phyloP scores from a whole-genome alignment of 208 protist species.

The Herpetomonas tarakana region DNA sequence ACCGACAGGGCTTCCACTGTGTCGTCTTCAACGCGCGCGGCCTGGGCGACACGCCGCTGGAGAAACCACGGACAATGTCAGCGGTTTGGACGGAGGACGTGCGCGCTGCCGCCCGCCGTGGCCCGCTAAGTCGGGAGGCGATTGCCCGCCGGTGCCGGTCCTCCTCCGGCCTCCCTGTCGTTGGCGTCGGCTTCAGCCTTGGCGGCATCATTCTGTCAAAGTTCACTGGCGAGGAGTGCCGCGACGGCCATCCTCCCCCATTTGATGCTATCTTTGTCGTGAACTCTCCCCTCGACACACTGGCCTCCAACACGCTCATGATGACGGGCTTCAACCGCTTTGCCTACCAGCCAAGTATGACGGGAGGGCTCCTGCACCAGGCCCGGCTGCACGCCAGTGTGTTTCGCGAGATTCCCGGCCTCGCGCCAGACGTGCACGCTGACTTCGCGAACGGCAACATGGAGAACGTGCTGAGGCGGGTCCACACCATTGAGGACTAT shows the following conservation, averaged over 20 bases:
- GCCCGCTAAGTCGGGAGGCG: constrained; percentile 19
- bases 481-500: constrained; percentile 53
- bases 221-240: constrained; percentile 52
- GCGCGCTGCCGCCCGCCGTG: constrained; percentile 24
- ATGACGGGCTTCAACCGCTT: constrained; percentile 7
- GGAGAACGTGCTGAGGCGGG: constrained; percentile 24
- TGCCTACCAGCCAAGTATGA: constrained; percentile 63
- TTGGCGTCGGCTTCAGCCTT: constrained; percentile 69
- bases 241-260: constrained; percentile 3
- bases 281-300: constrained; percentile 55
- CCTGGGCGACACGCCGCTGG: constrained; percentile 66
- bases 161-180: constrained; percentile 16
- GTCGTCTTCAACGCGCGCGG: constrained; percentile 69
- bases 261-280: constrained; percentile 52
- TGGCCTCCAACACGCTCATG: constrained; percentile 35
- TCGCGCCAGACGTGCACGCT: constrained; percentile 25
- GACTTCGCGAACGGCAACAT: constrained; percentile 16
- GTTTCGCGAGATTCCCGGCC: constrained; percentile 30
- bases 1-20: constrained; percentile 47
- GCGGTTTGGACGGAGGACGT: constrained; percentile 67
- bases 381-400: constrained; percentile 44
- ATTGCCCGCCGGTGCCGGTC: constrained; percentile 26
- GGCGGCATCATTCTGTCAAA: constrained; percentile 69
- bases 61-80: constrained; percentile 60
- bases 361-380: constrained; percentile 35